Conservation (phyloP, 2,329 filamentous ascomycete genomes). For the Aspergillus terreus region DNA sequence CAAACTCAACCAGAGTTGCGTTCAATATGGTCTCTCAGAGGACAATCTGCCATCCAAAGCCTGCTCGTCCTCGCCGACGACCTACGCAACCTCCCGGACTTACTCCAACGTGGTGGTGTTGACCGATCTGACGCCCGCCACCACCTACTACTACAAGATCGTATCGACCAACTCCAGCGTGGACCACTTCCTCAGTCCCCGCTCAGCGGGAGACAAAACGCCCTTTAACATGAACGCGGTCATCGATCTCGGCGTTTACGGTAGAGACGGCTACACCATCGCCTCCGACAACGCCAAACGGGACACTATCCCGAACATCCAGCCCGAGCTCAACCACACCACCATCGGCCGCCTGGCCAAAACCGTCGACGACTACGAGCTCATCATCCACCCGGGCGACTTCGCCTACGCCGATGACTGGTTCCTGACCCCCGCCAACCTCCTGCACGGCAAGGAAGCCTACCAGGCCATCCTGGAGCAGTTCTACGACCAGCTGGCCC, state of each 20-base stretch:
- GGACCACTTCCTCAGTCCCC: constrained; percentile 53
- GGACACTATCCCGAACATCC: constrained; percentile 47
- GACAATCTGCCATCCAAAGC: constrained; percentile 35
- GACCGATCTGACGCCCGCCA: constrained; percentile 46
- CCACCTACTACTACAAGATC: constrained; percentile 60
- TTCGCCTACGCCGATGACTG: constrained; percentile 60
- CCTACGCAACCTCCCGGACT: constrained; percentile 54
- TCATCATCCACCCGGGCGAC: constrained; percentile 43
- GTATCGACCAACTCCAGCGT: constrained; percentile 53
- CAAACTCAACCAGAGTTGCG: constrained; percentile 45
- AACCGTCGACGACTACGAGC: constrained; percentile 54
- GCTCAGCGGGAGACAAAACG: constrained; percentile 52
- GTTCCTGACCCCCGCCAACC: constrained; percentile 46
- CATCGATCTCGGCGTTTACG: constrained; percentile 56
- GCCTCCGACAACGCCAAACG: constrained; percentile 43
- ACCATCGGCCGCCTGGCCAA: constrained; percentile 54
- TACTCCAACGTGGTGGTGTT: constrained; percentile 51
- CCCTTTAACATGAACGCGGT: constrained; percentile 53
- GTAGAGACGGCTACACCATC: constrained; percentile 51
- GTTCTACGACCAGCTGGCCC: constrained; percentile 55
- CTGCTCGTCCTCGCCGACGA: constrained; percentile 48
- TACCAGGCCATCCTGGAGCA: constrained; percentile 56
- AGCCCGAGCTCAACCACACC: constrained; percentile 55
- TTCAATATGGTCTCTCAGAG: constrained; percentile 49
- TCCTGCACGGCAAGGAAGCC: constrained; percentile 48